Base-by-base conservation (phyloP, 768 basidiomycete genomes). In the Cubamyces lactineus region DNA sequence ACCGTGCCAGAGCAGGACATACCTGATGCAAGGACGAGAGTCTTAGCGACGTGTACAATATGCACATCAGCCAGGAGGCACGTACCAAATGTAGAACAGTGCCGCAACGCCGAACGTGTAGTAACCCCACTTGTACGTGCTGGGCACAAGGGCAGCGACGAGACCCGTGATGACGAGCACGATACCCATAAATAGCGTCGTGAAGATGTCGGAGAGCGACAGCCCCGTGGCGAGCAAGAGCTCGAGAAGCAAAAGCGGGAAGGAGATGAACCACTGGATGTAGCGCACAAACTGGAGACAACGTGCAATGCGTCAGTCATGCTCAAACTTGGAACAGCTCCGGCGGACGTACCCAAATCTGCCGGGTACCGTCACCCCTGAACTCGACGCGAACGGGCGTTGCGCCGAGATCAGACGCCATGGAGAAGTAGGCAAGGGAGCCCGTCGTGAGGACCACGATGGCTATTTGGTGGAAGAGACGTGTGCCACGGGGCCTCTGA, bases 351-450 rank as follows among this genome's bases (percentile, higher is more conserved):
- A 85, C 78, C 80, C 79, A 78, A 73, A 78, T 75, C 69, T 73
- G 77, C 21, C 77, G 79, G 1, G 76, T 76, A 62, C 71, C 72
- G 48, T 72, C 54, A n/a, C 72, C 73, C 28, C 72, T 66, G 68
- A 79, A 84, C 65, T 82, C 81, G 42, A 79, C 76, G 17, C 43
- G 58, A 63, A 85, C 67, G 40, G 81, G 75, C 0, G 83, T 79
- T 45, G 72, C 73, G 13, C 85, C 84, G 41, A 86, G 75, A 67
- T 84, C 77, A 19, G 83, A 84, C 0, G 84, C 84, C 83, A 85
- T 83, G 13, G 78, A 73, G 70, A 82, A 83, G 73, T 82, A 83
- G 1, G 80, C 70, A 45, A 85, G 71, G 13, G 74, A 66, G 2
- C 80, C 74, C 0, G 82, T 82, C 17, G 77, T 71, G 21, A 85